Conservation (phyloP, 768 basidiomycete species). For the Hypholoma fasciculare region DNA sequence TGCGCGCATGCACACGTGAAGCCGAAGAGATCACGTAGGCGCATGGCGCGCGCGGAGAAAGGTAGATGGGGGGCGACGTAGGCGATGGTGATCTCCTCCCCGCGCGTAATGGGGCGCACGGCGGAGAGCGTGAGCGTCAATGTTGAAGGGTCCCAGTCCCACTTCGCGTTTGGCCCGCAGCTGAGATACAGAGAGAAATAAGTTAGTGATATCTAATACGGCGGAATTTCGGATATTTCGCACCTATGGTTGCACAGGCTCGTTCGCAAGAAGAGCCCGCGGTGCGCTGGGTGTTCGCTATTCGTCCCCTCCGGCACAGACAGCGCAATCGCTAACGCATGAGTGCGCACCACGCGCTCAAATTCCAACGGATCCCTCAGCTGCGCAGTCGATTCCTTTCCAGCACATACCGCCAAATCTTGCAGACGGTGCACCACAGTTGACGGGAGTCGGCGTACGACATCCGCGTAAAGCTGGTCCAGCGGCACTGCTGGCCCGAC, state of each 20-base stretch:
- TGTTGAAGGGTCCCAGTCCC: slow-evolving; percentile 33
- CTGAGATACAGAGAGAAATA: slow-evolving; percentile 5
- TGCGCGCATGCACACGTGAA: slow-evolving; percentile 33
- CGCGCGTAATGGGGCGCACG: slow-evolving; percentile 30
- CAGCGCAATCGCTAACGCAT: slow-evolving; percentile 32
- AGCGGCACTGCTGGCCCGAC: slow-evolving; percentile 21
- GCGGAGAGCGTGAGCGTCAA: slow-evolving; percentile 33
- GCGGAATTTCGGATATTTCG: too few species aligned
- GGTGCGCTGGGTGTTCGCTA: slow-evolving; percentile 22
- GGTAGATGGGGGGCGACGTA: slow-evolving; percentile 29
- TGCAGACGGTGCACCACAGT: slow-evolving; percentile 18
- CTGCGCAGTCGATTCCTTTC: slow-evolving; percentile 1
- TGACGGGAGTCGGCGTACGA: slow-evolving; percentile 26
- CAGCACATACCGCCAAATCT: slow-evolving; percentile 14
- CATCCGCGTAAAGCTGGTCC: slow-evolving; percentile 22
- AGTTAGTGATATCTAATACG: too few species aligned
- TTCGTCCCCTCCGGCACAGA: slow-evolving; percentile 19
- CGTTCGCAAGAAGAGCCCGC: slow-evolving; percentile 34
- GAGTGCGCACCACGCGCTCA: slow-evolving; percentile 30
- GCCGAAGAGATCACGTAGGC: slow-evolving; percentile 23
- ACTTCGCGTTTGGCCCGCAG: slow-evolving; percentile 39
- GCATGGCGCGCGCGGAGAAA: slow-evolving; percentile 18
- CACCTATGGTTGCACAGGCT: slow-evolving; percentile 38
- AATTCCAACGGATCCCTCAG: slow-evolving; percentile 11
- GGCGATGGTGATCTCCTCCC: slow-evolving; percentile 38